These are phyloP conservation scores for Fusarium agapanthi DNA, from an alignment of 2,329 filamentous ascomycete species.

Conservation along the genomic window DNA sequence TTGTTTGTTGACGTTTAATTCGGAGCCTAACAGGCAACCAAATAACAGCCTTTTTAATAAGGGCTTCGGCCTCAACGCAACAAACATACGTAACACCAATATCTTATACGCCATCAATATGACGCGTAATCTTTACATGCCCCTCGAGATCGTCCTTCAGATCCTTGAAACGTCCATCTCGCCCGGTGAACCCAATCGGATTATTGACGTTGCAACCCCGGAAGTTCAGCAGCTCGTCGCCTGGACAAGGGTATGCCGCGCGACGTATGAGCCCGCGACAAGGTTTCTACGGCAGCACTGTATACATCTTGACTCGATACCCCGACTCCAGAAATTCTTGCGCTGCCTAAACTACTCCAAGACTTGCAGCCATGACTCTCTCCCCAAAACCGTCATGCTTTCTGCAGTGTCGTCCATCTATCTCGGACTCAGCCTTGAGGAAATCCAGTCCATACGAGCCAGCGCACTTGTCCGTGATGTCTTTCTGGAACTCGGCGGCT, in stretches of 20 bases:
- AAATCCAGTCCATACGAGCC: not conserved
- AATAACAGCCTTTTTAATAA: not conserved
- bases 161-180: slow-evolving; percentile 14
- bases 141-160: slow-evolving; percentile 25
- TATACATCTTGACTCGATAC: not conserved
- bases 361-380: not conserved
- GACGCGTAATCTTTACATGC: not conserved
- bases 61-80: not conserved
- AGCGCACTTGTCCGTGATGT: not conserved
- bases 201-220: slow-evolving; percentile 3
- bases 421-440: slow-evolving; percentile 1
- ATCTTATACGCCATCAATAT: not conserved
- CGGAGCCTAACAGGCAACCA: slow-evolving; percentile 21
- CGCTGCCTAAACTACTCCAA: not conserved
- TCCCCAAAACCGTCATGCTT: not conserved
- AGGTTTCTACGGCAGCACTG: slow-evolving; percentile 21
- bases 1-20: not conserved
- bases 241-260: slow-evolving; percentile 25
- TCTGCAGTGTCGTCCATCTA: slow-evolving; percentile 15
- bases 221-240: slow-evolving; percentile 17
- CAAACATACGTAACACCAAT: not conserved
- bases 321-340: slow-evolving; percentile 4
- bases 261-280: slow-evolving; percentile 7
- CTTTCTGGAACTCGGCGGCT: not conserved
- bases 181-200: slow-evolving; percentile 1